Evolutionary conservation across 257 asterid species (phyloP).

Genomic region (Ilex aquifolium): DNA sequence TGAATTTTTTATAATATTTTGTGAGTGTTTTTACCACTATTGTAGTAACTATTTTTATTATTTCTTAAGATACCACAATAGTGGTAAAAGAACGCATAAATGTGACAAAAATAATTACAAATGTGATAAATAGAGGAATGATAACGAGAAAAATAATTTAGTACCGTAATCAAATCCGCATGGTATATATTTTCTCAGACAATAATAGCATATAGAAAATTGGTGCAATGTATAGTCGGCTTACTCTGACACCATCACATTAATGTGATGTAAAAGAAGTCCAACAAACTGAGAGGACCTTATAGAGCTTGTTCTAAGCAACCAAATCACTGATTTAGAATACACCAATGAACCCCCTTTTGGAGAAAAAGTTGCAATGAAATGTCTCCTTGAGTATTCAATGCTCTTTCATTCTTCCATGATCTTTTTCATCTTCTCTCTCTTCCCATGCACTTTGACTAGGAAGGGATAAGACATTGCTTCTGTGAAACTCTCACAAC

Average conservation of each 20-base stretch:
- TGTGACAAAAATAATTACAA: too few relatives aligned
- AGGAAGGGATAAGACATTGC: slow-evolving; percentile 35
- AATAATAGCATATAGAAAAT: neutral
- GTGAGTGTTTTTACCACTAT: too few relatives aligned
- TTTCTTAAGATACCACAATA: too few relatives aligned
- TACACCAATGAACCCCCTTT: slow-evolving; percentile 15
- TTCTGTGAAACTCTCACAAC: slow-evolving; percentile 27
- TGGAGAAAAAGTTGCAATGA: slow-evolving; percentile 16
- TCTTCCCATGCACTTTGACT: slow-evolving; percentile 15
- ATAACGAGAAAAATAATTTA: too few relatives aligned
- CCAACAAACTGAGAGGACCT: slow-evolving; percentile 16
- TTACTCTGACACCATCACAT: slow-evolving; percentile 9
- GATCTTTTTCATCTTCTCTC: slow-evolving; percentile 18
- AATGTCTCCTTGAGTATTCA: slow-evolving; percentile 26
- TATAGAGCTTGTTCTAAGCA: slow-evolving; percentile 16
- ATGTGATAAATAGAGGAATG: too few relatives aligned
- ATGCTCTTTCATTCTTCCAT: slow-evolving; percentile 21
- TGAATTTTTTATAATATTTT: too few relatives aligned
- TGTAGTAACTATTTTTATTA: too few relatives aligned
- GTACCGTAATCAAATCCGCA: too few relatives aligned
- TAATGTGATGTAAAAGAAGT: slow-evolving; percentile 22
- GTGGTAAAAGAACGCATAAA: too few relatives aligned
- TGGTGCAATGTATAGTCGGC: slow-evolving; percentile 11
- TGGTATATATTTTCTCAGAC: neutral
- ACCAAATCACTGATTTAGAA: slow-evolving; percentile 23